Evolutionary conservation across 1,139 yeast species (phyloP).

Genomic region (Candida sojae): DNA sequence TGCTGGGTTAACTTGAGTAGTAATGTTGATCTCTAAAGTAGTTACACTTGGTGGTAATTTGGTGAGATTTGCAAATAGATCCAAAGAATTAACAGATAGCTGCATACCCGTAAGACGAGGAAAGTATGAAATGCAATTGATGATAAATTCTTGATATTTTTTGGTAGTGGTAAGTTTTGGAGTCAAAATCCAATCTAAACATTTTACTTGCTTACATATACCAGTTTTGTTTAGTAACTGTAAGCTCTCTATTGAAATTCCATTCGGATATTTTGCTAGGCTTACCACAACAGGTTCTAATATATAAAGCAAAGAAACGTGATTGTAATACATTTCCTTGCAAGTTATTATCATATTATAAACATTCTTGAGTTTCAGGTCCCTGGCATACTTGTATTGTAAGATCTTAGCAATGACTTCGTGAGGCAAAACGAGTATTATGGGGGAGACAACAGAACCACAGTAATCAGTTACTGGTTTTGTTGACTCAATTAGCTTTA

Average conservation of each 20-base stretch:
- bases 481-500: background rate
- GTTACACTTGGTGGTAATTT: slow-evolving; percentile 2
- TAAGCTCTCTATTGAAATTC: slow-evolving; percentile 3
- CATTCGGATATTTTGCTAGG: background rate
- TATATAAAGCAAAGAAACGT: slow-evolving; percentile 5
- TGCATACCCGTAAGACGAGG: background rate
- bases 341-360: slow-evolving; percentile 7
- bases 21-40: slow-evolving; percentile 1
- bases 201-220: background rate
- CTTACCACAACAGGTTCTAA: slow-evolving; percentile 3
- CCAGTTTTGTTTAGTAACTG: background rate
- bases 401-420: slow-evolving; percentile 6
- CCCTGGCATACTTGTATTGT: background rate
- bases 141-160: background rate
- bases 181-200: slow-evolving; percentile 2
- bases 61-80: background rate
- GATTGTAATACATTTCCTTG: slow-evolving; percentile 4
- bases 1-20: slow-evolving; percentile 4
- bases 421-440: slow-evolving; percentile 5
- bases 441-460: background rate
- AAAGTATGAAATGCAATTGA: background rate
- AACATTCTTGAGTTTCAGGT: slow-evolving; percentile 1
- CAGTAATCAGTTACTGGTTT: background rate
- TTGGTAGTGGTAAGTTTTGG: slow-evolving; percentile 4
- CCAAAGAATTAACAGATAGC: slow-evolving; percentile 5